Evolutionary conservation across 352 stramenopile genomes (phyloP).

Genomic region (Phytopythium mirpurense): DNA sequence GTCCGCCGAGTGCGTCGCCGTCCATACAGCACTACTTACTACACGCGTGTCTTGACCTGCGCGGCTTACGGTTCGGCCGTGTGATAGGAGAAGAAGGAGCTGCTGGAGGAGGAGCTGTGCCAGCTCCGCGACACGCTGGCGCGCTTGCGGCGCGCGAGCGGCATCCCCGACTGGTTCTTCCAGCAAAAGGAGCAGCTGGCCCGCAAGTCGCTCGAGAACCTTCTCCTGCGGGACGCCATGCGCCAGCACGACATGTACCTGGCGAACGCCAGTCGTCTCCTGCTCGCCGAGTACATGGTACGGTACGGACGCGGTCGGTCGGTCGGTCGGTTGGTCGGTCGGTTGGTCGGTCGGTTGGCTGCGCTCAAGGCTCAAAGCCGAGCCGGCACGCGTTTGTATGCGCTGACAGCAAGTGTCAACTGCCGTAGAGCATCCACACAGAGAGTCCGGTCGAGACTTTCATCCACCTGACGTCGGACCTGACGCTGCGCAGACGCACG

Average conservation of each 20-base stretch:
- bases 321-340: too few species aligned
- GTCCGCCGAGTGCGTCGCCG: slow-evolving; percentile 12
- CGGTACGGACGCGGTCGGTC: not conserved
- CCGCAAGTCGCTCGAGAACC: slow-evolving; percentile 23
- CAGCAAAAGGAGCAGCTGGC: slow-evolving; percentile 16
- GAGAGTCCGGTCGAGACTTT: slow-evolving; percentile 35
- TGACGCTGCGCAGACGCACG: slow-evolving; percentile 22
- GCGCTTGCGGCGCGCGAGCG: slow-evolving; percentile 20
- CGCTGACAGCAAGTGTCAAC: too few species aligned
- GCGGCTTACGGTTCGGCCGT: too few species aligned
- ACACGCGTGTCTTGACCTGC: not conserved
- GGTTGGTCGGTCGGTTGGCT: too few species aligned
- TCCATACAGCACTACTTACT: too few species aligned
- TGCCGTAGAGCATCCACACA: slow-evolving; percentile 2
- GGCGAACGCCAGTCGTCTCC: slow-evolving; percentile 28
- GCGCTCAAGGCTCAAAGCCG: too few species aligned
- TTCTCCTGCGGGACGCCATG: slow-evolving; percentile 24
- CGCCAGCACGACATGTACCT: slow-evolving; percentile 42
- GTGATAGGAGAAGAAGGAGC: slow-evolving; percentile 36
- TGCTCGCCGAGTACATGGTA: slow-evolving; percentile 34
- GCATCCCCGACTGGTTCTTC: slow-evolving; percentile 28
- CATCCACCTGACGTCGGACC: slow-evolving; percentile 29
- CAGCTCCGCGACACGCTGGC: slow-evolving; percentile 25
- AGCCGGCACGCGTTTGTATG: too few species aligned
- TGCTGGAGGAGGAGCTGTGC: slow-evolving; percentile 29